Evolutionary conservation across 345 rosid genomes (phyloP).

Genomic region (Gossypium bickii): DNA sequence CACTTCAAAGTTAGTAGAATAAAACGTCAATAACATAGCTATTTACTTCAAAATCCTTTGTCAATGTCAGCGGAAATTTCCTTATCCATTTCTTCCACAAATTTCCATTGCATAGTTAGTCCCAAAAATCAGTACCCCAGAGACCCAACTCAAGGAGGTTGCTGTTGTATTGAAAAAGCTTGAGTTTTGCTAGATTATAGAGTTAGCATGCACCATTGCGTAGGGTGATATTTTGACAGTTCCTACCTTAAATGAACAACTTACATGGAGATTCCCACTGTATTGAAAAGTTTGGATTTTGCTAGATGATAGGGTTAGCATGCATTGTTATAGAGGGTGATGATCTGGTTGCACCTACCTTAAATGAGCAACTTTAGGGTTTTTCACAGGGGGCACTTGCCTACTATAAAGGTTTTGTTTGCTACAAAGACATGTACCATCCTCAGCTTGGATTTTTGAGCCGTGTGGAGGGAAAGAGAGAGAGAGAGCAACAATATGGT

Average conservation of each 20-base stretch:
- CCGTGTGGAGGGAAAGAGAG: not conserved
- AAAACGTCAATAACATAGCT: not conserved
- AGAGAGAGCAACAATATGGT: not conserved
- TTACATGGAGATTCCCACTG: not conserved
- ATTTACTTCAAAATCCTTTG: not conserved
- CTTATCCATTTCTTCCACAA: not conserved
- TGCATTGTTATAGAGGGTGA: not conserved
- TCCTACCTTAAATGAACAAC: not conserved
- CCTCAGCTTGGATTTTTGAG: not conserved
- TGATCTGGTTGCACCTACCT: not conserved
- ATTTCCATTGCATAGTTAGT: not conserved
- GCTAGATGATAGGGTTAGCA: not conserved
- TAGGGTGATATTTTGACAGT: not conserved
- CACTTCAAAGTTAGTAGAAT: not conserved
- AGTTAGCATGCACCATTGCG: not conserved
- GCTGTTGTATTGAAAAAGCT: not conserved
- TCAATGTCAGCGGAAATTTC: not conserved
- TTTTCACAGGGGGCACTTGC: not conserved
- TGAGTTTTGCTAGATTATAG: not conserved
- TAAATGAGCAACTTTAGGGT: not conserved
- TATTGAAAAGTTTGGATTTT: not conserved
- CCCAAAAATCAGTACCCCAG: not conserved
- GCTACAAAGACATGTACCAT: conserved; percentile 1
- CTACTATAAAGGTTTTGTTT: not conserved
- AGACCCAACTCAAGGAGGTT: not conserved